These are phyloP conservation scores for Musa troglodytarum DNA, from an alignment of 176 grass and related monocot species.

Conservation along the genomic window DNA sequence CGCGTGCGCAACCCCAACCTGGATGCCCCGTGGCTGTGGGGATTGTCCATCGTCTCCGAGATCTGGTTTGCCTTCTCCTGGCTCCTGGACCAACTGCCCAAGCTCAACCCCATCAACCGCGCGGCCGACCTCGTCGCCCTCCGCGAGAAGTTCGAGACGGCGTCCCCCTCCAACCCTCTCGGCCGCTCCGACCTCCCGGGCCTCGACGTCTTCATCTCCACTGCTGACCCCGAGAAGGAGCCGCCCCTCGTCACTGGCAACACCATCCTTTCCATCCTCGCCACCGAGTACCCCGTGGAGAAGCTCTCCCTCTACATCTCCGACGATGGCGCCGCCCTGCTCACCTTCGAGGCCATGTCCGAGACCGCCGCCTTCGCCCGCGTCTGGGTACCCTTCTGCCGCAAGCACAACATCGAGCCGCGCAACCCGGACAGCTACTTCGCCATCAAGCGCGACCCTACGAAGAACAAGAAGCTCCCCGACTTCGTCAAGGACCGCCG, in stretches of 20 bases:
- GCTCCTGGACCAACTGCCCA: conserved; percentile 40
- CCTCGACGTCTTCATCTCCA: conserved; percentile 46
- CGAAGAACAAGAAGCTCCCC: conserved; percentile 58
- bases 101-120: conserved; percentile 42
- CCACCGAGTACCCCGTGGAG: conserved; percentile 41
- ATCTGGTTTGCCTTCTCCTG: conserved; percentile 50
- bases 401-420: conserved; percentile 71
- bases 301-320: conserved; percentile 36
- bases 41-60: conserved; percentile 39
- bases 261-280: conserved; percentile 39
- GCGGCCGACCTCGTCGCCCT: conserved; percentile 30
- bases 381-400: conserved; percentile 70
- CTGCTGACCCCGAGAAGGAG: conserved; percentile 42
- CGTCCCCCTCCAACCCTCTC: conserved; percentile 26
- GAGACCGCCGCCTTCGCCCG: conserved; percentile 28
- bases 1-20: conserved; percentile 25
- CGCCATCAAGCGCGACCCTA: conserved; percentile 60
- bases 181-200: conserved; percentile 40
- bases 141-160: conserved; percentile 34
- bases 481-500: conserved; percentile 84
- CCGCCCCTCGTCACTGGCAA: conserved; percentile 41
- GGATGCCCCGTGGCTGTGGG: conserved; percentile 44
- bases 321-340: conserved; percentile 36
- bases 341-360: conserved; percentile 49
- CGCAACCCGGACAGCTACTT: conserved; percentile 84